Percentiles rank a stretch among this genome's conserved stretches.
Evolutionary conservation across 1,284 basidiomycete genomes (phyloP).

Genomic region (Cystobasidium pallidum): DNA sequence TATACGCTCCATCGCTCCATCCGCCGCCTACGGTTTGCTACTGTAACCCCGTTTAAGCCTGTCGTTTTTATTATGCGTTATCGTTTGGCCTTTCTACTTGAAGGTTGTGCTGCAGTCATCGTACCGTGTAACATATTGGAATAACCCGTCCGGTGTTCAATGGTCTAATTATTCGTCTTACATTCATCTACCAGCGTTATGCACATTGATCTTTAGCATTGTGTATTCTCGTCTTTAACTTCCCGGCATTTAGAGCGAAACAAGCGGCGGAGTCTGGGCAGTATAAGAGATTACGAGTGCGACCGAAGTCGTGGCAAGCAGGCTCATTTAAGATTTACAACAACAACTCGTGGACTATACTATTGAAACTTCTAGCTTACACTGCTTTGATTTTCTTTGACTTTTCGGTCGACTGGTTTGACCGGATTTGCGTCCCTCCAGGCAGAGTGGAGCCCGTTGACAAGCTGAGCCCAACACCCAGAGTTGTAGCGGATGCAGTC

Average conservation of each 20-base stretch:
- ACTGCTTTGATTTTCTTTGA: slow-evolving; percentile 4
- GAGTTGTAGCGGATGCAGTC: not conserved
- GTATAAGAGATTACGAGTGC: too few relatives aligned
- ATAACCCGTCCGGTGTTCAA: not conserved
- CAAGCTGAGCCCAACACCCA: slow-evolving; percentile 5
- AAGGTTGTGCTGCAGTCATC: slow-evolving; percentile 3
- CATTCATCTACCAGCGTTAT: too few relatives aligned
- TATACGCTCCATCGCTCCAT: not conserved
- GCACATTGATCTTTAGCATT: too few relatives aligned
- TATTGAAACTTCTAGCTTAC: not conserved
- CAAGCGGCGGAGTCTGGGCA: too few relatives aligned
- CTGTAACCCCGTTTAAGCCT: not conserved
- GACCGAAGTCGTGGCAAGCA: too few relatives aligned
- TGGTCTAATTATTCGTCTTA: not conserved
- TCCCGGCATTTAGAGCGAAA: too few relatives aligned
- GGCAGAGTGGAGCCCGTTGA: not conserved
- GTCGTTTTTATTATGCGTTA: not conserved
- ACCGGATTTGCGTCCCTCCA: not conserved
- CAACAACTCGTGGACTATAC: not conserved
- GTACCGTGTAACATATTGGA: slow-evolving; percentile 1
- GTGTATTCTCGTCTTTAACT: too few relatives aligned
- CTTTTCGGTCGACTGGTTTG: not conserved
- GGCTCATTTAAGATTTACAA: not conserved
- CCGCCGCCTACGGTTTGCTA: not conserved
- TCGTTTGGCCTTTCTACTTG: not conserved